These are phyloP conservation scores for Colletotrichum orchidophilum DNA, from an alignment of 2,329 filamentous ascomycete genomes.

Conservation along the genomic window DNA sequence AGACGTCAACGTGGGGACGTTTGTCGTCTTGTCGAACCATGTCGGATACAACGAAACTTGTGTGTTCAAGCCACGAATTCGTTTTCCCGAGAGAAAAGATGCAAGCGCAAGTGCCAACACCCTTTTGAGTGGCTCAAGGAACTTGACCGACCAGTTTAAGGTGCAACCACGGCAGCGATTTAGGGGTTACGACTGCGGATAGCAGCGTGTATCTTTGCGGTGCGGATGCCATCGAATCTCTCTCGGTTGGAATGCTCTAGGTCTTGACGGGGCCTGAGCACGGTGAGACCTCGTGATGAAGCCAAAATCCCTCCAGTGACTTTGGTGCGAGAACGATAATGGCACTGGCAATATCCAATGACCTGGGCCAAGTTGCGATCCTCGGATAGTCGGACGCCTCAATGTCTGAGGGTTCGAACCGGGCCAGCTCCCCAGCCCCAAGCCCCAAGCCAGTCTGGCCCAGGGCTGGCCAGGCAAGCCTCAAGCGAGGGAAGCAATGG, in stretches of 20 bases:
- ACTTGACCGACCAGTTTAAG: background rate
- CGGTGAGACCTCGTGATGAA: conserved; percentile 1
- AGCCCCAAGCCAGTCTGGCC: background rate
- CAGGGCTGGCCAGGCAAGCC: conserved; percentile 10
- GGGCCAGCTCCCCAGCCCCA: conserved; percentile 14
- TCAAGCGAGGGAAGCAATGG: background rate
- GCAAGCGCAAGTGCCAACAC: background rate
- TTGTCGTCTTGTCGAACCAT: conserved; percentile 18
- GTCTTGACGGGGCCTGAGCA: conserved; percentile 1
- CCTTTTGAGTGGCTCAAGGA: background rate
- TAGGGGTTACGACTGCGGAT: background rate
- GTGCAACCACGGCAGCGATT: background rate
- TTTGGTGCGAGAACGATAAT: background rate
- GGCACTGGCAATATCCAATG: background rate
- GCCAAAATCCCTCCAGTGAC: background rate
- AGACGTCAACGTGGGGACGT: conserved; percentile 27
- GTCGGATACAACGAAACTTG: background rate
- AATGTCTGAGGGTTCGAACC: conserved; percentile 27
- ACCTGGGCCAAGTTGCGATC: conserved; percentile 23
- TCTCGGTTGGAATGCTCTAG: background rate
- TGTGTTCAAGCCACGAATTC: background rate
- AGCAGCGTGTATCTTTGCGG: background rate
- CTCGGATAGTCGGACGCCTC: conserved; percentile 24
- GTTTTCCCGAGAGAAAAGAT: conserved; percentile 7
- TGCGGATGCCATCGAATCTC: background rate